These are phyloP conservation scores for Rhynchospora pubera DNA, from an alignment of 176 grass and related monocot species.

Conservation along the genomic window DNA sequence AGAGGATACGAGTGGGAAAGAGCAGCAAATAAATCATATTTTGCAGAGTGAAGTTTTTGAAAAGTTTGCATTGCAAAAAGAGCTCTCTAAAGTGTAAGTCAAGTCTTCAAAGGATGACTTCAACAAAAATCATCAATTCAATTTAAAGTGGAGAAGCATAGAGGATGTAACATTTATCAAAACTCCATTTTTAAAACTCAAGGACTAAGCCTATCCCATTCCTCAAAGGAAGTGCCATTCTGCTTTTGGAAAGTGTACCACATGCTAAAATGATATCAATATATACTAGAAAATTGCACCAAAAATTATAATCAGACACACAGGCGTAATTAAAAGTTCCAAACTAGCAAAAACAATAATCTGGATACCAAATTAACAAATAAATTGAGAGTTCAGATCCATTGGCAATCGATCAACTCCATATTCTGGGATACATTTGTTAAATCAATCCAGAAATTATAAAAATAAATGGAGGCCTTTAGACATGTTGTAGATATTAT, in stretches of 20 bases:
- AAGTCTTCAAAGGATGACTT: neutral
- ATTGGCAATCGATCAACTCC: neutral
- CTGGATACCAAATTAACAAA: neutral
- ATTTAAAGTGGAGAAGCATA: slow-evolving; percentile 6
- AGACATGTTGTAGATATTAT: neutral
- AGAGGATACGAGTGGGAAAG: neutral
- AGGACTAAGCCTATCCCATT: neutral
- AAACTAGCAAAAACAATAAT: neutral
- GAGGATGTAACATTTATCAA: neutral
- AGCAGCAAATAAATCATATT: neutral
- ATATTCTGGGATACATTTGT: neutral
- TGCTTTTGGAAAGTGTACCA: slow-evolving; percentile 1
- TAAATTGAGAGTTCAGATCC: no score
- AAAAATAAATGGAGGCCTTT: neutral
- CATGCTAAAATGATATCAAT: neutral
- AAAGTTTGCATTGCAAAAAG: slow-evolving; percentile 9
- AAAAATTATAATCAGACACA: neutral
- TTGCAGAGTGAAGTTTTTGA: neutral
- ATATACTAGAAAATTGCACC: neutral
- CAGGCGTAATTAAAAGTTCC: neutral
- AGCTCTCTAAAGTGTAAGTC: neutral
- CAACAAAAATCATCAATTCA: slow-evolving; percentile 1
- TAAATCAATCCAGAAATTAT: neutral
- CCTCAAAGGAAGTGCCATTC: neutral
- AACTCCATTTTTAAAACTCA: neutral